Conservation (phyloP, 176 grass and related monocot genomes). For the Carex kokanica region DNA sequence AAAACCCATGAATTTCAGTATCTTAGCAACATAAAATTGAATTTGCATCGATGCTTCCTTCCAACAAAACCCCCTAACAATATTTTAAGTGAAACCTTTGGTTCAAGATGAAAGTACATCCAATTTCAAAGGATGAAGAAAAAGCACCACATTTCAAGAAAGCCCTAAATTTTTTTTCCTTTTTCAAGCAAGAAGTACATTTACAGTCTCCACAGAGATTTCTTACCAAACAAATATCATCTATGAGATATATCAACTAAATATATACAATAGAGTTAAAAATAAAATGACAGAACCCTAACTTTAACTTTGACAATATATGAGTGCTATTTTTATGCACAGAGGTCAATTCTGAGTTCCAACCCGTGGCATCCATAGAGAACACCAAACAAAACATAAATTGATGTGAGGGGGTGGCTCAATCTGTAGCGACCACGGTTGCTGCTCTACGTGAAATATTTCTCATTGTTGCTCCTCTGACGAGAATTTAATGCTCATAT, state of each 20-base stretch:
- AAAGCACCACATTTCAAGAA: neutral
- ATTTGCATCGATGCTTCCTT: neutral
- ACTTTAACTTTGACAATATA: conserved; percentile 23
- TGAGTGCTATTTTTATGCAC: conserved; percentile 28
- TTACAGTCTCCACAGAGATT: conserved; percentile 7
- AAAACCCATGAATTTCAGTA: neutral
- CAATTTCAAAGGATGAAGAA: conserved; percentile 14
- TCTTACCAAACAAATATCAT: conserved; percentile 30
- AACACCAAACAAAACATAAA: conserved; percentile 3
- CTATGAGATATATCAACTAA: conserved; percentile 31
- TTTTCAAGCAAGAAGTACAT: conserved; percentile 16
- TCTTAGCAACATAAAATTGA: neutral
- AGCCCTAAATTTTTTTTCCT: neutral
- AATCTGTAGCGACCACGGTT: conserved; percentile 15
- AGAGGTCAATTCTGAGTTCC: conserved; percentile 25
- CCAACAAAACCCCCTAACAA: neutral
- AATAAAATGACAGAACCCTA: conserved; percentile 25
- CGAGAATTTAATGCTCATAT: conserved; percentile 16
- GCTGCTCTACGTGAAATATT: conserved; percentile 11
- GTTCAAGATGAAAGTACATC: neutral
- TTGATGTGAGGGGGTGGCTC: conserved; percentile 16
- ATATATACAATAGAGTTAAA: conserved; percentile 28
- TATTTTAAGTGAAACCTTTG: neutral
- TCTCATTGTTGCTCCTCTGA: conserved; percentile 20
- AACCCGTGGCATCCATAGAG: conserved; percentile 9